Percentiles rank a stretch among this genome's conserved stretches.
Evolutionary conservation across 2,329 filamentous ascomycete species (phyloP).

Genomic region (Aphanocladium album): DNA sequence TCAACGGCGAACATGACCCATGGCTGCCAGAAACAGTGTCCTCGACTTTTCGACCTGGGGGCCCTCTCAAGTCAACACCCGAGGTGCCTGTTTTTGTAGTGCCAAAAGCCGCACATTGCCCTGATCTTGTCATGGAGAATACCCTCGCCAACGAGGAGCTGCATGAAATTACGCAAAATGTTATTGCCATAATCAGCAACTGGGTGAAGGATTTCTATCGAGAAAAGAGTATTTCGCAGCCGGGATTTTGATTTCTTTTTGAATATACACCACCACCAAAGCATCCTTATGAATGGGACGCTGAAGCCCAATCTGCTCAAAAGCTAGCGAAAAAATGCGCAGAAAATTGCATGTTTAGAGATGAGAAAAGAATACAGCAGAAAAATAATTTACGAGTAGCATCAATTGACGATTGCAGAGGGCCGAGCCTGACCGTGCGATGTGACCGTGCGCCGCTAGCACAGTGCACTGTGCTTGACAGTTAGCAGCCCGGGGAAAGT

Average conservation of each 20-base stretch:
- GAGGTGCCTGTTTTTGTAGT: conserved; percentile 39
- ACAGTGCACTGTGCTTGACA: background rate
- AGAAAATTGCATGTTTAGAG: too few species aligned
- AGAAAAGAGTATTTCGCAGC: conserved; percentile 9
- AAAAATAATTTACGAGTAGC: too few species aligned
- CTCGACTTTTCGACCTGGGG: conserved; percentile 7
- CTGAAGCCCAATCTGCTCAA: too few species aligned
- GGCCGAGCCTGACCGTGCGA: too few species aligned
- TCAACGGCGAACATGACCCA: conserved; percentile 12
- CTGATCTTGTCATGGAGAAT: conserved; percentile 60
- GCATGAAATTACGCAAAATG: conserved; percentile 48
- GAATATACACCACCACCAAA: too few species aligned
- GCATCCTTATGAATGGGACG: too few species aligned
- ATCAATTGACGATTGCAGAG: too few species aligned
- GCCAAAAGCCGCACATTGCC: conserved; percentile 50
- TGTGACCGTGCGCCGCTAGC: background rate
- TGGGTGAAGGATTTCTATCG: conserved; percentile 57
- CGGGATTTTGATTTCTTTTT: background rate
- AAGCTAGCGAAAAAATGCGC: too few species aligned
- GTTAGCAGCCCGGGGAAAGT: background rate
- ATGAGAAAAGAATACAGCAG: too few species aligned
- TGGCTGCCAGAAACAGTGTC: conserved; percentile 9
- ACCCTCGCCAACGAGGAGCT: conserved; percentile 51
- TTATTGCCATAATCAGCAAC: conserved; percentile 52
- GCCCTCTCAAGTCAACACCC: conserved; percentile 34